Conservation (phyloP, 2,329 filamentous ascomycete species). For the Neocucurbitaria cava region DNA sequence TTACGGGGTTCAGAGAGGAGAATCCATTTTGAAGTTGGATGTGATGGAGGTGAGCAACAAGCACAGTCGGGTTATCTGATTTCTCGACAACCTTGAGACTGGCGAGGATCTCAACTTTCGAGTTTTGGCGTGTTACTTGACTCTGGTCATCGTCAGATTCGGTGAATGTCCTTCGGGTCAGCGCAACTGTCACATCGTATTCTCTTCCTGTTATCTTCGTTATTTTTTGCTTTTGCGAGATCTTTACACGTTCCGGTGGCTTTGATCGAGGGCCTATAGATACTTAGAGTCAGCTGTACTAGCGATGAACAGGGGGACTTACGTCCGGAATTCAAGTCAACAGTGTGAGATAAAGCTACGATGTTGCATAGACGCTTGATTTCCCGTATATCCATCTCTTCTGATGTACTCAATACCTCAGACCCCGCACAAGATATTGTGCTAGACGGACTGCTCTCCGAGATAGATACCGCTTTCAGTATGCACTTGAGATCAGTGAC, state of each 20-base stretch:
- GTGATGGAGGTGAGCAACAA: neutral
- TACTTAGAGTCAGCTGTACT: neutral
- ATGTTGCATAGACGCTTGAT: neutral
- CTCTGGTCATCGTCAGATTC: neutral
- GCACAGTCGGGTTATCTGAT: neutral
- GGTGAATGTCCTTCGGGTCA: neutral
- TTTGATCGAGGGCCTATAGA: neutral
- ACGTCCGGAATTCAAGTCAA: neutral
- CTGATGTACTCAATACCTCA: neutral
- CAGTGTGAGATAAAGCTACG: neutral
- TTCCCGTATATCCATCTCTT: neutral
- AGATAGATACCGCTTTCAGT: neutral
- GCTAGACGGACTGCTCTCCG: neutral
- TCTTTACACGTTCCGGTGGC: neutral
- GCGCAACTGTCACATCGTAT: neutral
- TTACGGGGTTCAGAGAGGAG: slow-evolving; percentile 2
- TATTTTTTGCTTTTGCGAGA: neutral
- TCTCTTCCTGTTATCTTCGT: neutral
- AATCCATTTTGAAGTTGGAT: neutral
- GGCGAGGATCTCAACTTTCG: neutral
- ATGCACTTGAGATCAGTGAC: neutral
- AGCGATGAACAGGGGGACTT: neutral
- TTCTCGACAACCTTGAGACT: neutral
- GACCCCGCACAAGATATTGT: neutral
- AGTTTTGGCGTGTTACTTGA: neutral